These are phyloP conservation scores for Coemansia sp. DNA, from an alignment of 192 early-diverging fungal genomes.

Conservation along the genomic window DNA sequence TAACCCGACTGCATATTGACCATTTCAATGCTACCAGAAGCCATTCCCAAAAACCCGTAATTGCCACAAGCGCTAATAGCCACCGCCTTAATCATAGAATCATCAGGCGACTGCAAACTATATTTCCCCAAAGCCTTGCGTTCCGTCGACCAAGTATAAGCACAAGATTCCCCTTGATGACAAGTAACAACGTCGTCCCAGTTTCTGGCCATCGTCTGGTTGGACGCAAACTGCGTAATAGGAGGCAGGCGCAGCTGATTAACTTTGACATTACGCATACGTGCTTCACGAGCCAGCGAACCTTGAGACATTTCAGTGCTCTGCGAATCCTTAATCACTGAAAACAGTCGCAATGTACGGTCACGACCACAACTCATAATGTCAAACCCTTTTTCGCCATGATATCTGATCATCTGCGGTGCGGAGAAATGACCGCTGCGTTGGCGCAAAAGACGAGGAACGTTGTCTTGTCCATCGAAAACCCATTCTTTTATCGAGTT, in stretches of 20 bases:
- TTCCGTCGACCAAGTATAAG: slow-evolving; percentile 82
- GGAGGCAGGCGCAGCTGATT: slow-evolving; percentile 72
- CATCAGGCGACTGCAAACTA: slow-evolving; percentile 64
- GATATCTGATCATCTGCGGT: slow-evolving; percentile 77
- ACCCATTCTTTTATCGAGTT: slow-evolving; percentile 97
- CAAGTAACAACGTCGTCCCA: slow-evolving; percentile 94
- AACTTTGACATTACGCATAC: slow-evolving; percentile 58
- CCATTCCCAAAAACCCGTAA: slow-evolving; percentile 85
- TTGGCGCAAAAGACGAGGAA: slow-evolving; percentile 77
- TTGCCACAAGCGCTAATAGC: slow-evolving; percentile 88
- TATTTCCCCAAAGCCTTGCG: slow-evolving; percentile 74
- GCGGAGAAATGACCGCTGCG: slow-evolving; percentile 86
- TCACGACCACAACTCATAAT: slow-evolving; percentile 86
- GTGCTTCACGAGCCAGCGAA: slow-evolving; percentile 51
- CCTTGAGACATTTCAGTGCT: slow-evolving; percentile 85
- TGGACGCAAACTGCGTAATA: slow-evolving; percentile 74
- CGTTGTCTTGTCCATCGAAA: slow-evolving; percentile 82
- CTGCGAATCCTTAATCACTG: slow-evolving; percentile 80
- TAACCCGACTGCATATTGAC: slow-evolving; percentile 96
- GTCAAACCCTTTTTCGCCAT: slow-evolving; percentile 67
- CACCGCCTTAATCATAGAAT: slow-evolving; percentile 59
- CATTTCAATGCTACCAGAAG: slow-evolving; percentile 78
- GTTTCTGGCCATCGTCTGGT: slow-evolving; percentile 64
- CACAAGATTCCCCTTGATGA: slow-evolving; percentile 72
- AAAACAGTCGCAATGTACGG: slow-evolving; percentile 78